Evolutionary conservation across 148 eudicot species (phyloP).

Genomic region (Rheum nobile): DNA sequence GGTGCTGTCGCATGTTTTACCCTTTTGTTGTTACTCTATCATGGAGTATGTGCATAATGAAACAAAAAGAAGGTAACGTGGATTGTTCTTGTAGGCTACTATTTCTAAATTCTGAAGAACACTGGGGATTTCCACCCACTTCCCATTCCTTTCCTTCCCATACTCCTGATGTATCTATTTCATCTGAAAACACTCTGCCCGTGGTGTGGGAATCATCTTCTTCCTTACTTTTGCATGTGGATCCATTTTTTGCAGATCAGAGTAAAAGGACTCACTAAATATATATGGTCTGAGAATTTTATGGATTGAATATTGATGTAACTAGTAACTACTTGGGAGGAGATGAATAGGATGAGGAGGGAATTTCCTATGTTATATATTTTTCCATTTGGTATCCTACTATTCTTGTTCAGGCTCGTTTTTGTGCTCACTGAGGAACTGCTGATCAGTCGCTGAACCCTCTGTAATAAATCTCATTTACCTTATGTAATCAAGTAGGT

Average conservation of each 20-base stretch:
- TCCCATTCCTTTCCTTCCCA: too few species aligned
- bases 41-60: background rate
- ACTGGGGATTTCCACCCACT: too few species aligned
- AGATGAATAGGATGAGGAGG: background rate
- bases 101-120: background rate
- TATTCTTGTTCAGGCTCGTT: too few species aligned
- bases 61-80: background rate
- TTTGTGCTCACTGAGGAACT: background rate
- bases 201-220: background rate
- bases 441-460: background rate
- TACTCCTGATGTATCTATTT: too few species aligned
- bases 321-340: background rate
- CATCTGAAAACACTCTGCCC: background rate
- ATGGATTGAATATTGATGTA: background rate
- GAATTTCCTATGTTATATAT: background rate
- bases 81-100: background rate
- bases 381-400: background rate
- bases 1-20: background rate
- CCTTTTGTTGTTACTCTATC: background rate
- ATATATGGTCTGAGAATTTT: background rate
- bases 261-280: background rate
- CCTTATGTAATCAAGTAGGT: too few species aligned
- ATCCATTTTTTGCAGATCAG: background rate
- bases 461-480: too few species aligned
- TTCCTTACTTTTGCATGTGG: background rate